Percentiles rank a stretch among this genome's conserved stretches.
Evolutionary conservation across 2,329 filamentous ascomycete species (phyloP).

Genomic region (Aspergillus tubingensis): DNA sequence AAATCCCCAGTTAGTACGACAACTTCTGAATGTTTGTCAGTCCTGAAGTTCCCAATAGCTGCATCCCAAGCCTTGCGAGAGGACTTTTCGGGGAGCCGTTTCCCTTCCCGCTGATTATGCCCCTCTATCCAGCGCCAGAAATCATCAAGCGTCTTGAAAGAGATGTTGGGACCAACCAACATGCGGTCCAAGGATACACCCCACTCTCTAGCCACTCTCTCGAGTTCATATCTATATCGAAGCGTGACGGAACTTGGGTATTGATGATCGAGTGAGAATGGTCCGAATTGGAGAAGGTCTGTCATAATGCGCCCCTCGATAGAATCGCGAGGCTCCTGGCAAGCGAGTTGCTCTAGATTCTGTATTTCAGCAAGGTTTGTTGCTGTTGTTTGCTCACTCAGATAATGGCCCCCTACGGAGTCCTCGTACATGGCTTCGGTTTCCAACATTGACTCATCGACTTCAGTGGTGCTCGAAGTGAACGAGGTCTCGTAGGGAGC

Average conservation of each 20-base stretch:
- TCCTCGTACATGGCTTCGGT: slow-evolving; percentile 30
- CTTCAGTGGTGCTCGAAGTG: slow-evolving; percentile 26
- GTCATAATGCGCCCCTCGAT: slow-evolving; percentile 27
- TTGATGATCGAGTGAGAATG: slow-evolving; percentile 35
- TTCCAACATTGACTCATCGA: slow-evolving; percentile 28
- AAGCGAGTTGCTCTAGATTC: background rate
- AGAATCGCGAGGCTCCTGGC: slow-evolving; percentile 16
- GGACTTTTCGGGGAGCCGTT: slow-evolving; percentile 35
- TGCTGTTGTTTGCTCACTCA: slow-evolving; percentile 20
- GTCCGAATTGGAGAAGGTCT: slow-evolving; percentile 35
- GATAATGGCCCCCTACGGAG: slow-evolving; percentile 27
- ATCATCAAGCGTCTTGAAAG: slow-evolving; percentile 29
- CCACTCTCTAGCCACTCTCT: slow-evolving; percentile 37
- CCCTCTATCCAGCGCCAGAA: slow-evolving; percentile 38
- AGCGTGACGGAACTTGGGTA: slow-evolving; percentile 33
- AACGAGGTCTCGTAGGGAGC: slow-evolving; percentile 28
- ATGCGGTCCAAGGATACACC: slow-evolving; percentile 30
- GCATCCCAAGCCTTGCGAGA: slow-evolving; percentile 36
- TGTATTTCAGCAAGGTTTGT: slow-evolving; percentile 10
- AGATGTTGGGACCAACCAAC: slow-evolving; percentile 28
- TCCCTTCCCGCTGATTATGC: slow-evolving; percentile 27
- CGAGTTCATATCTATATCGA: slow-evolving; percentile 42
- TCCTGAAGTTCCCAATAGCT: slow-evolving; percentile 35
- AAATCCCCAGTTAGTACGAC: slow-evolving; percentile 46
- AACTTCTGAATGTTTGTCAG: slow-evolving; percentile 37